Base-by-base conservation (phyloP, 257 asterid genomes). In the Solanum piurae region DNA sequence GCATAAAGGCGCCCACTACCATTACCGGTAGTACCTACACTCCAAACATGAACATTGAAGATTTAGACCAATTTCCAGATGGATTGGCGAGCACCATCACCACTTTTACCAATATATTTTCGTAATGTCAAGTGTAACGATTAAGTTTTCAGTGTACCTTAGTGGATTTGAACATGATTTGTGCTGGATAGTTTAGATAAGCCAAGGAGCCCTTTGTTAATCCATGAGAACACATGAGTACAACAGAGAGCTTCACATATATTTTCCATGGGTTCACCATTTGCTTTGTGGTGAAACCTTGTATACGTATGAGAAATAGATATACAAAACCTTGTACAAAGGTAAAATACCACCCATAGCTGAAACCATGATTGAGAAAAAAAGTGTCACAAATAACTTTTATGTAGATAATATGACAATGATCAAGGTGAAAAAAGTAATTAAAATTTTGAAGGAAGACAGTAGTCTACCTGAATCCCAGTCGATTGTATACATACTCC, bases 251-350 rank as follows among this genome's bases (percentile, higher is more conserved):
- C 90, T 93, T 96, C 55, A 94, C 94, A 87, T 96, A 96, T 6
- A 94, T 96, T 73, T 90, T 93, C 99, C 99, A 96, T 0, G 99
- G 98, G 90, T 96, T 96, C 91, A 95, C 98, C 98, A 95, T 96
- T 93, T 94, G 97, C 95, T 96, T 95, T 25, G 93, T 89, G 88
- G 98, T 94, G 96, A 95, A 96, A 74, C 99, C 99, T 77, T 95
- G 98, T 27, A 94, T 71, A 86, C 86, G 92, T 83, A 96, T 93
- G 72, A 96, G 93, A 12, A 84, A 96, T 93, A 96, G 89, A 88
- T 96, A 96, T 40, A 96, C 98, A 73, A 94, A 95, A 46, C 98
- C 99, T 93, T 96, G 99, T 42, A 96, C 91, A 86, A 96, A 94
- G 89, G 99, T 96, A 73, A 96, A 95, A 80, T 96, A 96, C 98